Percentiles rank a stretch among this genome's conserved stretches.
These are phyloP conservation scores for Metschnikowia kofuensis DNA, from an alignment of 805 yeast species.

Conservation along the genomic window DNA sequence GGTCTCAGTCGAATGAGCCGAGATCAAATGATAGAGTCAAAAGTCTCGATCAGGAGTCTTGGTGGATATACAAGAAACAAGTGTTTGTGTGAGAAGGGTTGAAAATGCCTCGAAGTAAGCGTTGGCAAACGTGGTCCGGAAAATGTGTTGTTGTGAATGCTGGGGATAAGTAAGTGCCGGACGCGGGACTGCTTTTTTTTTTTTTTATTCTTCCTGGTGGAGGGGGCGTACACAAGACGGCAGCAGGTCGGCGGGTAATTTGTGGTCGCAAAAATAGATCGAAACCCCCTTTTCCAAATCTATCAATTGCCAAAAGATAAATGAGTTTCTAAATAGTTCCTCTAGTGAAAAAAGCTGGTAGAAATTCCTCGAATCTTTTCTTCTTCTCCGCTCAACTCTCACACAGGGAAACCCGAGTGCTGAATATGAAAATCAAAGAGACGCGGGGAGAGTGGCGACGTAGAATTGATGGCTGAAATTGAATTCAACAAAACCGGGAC, in stretches of 20 bases:
- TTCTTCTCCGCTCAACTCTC: not conserved
- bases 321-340: not conserved
- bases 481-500: not conserved
- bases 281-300: not conserved
- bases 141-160: not conserved
- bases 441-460: slow-evolving; percentile 7
- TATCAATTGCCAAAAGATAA: not conserved
- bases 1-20: too few relatives aligned
- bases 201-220: not conserved
- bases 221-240: not conserved
- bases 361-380: not conserved
- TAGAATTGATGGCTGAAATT: not conserved
- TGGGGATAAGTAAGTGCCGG: not conserved
- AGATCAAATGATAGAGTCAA: too few relatives aligned
- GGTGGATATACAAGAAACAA: too few relatives aligned
- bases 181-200: not conserved
- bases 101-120: not conserved
- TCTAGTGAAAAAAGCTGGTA: not conserved
- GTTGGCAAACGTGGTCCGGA: slow-evolving; percentile 3
- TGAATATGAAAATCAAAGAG: not conserved
- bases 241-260: not conserved
- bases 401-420: slow-evolving; percentile 2
- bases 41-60: too few relatives aligned
- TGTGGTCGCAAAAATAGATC: not conserved
- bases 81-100: too few relatives aligned